Base-by-base conservation (phyloP, 2,329 filamentous ascomycete genomes). In the Microsporum audouinii region DNA sequence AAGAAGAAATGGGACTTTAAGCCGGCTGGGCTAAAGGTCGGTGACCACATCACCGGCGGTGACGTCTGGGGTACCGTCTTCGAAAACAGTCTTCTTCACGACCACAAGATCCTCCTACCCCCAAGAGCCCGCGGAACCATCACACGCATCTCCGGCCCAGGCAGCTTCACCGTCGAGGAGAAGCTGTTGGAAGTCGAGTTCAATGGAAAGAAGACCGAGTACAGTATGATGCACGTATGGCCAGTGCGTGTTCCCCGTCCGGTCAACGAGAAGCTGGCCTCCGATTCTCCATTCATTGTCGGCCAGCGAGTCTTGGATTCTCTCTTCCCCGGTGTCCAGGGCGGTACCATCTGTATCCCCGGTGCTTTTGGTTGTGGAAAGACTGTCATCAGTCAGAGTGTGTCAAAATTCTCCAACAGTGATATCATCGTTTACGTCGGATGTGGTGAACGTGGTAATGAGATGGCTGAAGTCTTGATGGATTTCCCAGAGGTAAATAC, bases 391-490 rank as follows among this genome's bases (percentile, higher is more conserved):
- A 91, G 87, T 71, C 94, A 99, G 79, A 95, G 90, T 63, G 88
- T 99, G 65, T 99, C 94, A 76, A 99, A 99, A 79, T 99, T 99
- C 81, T 99, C 94, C 72, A 99, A 99, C 85, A 94, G 88, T 75
- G 94, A 99, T 75, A 89, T 97, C 71, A 99, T 99, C 68, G 89
- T 99, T 69, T 99, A 99, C 74, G 94, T 99, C 63, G 94, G 94
- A 63, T 87, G 82, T 67, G 89, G 91, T 69, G 94, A 99, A 79
- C 88, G 94, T 69, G 94, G 94, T 68, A 99, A 99, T 73, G 94
- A 99, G 78, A 99, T 99, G 94, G 94, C 94, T 66, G 94, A 99
- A 83, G 94, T 99, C 68, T 83, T 99, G 83, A 97, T 96, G 88
- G 94, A 99, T 78, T 99, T 99, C 82, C 94, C 94, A 63, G 91